Conservation (phyloP, 148 eudicot species). For the Spergularia marina region DNA sequence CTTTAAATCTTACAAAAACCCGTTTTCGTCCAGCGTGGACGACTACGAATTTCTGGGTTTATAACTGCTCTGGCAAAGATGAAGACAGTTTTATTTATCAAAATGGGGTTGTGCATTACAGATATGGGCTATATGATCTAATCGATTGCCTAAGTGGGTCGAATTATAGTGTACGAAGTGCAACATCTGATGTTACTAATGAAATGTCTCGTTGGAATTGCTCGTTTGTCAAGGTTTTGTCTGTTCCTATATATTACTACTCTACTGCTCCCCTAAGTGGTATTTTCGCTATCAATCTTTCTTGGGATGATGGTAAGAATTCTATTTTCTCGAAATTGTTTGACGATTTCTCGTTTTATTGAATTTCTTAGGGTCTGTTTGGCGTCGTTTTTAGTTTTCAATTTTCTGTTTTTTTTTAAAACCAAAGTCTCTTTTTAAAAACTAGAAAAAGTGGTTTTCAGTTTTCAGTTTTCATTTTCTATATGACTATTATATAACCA, state of each 20-base stretch:
- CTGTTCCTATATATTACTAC: neutral
- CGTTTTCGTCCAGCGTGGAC: neutral
- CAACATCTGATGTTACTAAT: neutral
- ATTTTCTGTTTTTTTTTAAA: too few relatives aligned
- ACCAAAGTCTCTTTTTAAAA: too few relatives aligned
- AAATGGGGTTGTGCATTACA: too few relatives aligned
- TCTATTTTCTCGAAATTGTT: too few relatives aligned
- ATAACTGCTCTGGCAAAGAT: constrained; percentile 7
- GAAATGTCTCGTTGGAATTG: neutral
- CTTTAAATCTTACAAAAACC: neutral
- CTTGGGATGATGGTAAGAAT: constrained; percentile 9
- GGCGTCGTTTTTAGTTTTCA: too few relatives aligned
- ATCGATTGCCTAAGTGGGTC: constrained; percentile 18
- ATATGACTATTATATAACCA: too few relatives aligned
- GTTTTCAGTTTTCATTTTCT: too few relatives aligned
- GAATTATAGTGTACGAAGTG: constrained; percentile 2
- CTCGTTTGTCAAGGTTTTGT: constrained; percentile 4
- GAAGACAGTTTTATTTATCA: too few relatives aligned
- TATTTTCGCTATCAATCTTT: constrained; percentile 1
- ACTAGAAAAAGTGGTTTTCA: too few relatives aligned
- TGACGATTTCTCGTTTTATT: too few relatives aligned
- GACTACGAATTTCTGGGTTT: neutral
- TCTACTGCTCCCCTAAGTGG: neutral
- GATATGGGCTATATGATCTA: neutral
- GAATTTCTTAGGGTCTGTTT: too few relatives aligned